A percentile compares a stretch with the other conserved stretches of the same genome.
phyloP scores from a whole-genome alignment of 768 basidiomycete genomes.

The Trametes gibbosa region DNA sequence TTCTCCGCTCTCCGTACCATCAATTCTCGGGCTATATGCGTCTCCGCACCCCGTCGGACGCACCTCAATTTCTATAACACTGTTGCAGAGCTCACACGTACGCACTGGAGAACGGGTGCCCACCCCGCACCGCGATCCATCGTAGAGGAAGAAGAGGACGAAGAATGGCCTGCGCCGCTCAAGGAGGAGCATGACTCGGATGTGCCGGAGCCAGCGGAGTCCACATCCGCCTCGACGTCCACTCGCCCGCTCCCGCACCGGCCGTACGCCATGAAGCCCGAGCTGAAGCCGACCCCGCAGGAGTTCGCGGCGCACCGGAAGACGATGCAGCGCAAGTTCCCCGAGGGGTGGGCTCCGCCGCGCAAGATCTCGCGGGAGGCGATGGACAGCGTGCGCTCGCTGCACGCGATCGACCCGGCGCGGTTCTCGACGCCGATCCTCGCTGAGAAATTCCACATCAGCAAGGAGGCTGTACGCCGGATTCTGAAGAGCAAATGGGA shows the following conservation, averaged over 20 bases:
- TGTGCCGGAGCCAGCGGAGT: not conserved
- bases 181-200: not conserved
- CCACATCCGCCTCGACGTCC: not conserved
- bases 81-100: slow-evolving; percentile 22
- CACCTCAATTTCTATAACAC: slow-evolving; percentile 25
- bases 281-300: slow-evolving; percentile 24
- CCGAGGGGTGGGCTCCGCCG: slow-evolving; percentile 48
- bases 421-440: slow-evolving; percentile 41
- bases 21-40: not conserved
- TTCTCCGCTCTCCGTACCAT: not conserved
- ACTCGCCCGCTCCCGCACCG: slow-evolving; percentile 4
- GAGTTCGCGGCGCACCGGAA: slow-evolving; percentile 30
- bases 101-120: slow-evolving; percentile 24
- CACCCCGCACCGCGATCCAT: slow-evolving; percentile 24
- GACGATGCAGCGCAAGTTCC: slow-evolving; percentile 34
- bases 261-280: slow-evolving; percentile 7
- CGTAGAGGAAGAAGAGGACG: slow-evolving; percentile 7
- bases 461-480: slow-evolving; percentile 49
- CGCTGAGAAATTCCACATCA: slow-evolving; percentile 46
- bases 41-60: slow-evolving; percentile 4
- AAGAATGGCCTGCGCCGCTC: slow-evolving; percentile 10
- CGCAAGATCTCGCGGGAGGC: slow-evolving; percentile 50
- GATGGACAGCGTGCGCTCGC: slow-evolving; percentile 46
- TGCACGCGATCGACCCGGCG: slow-evolving; percentile 43
- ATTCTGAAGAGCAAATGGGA: slow-evolving; percentile 47